Conservation (phyloP, 768 basidiomycete genomes). For the Plicaturopsis crispa region DNA sequence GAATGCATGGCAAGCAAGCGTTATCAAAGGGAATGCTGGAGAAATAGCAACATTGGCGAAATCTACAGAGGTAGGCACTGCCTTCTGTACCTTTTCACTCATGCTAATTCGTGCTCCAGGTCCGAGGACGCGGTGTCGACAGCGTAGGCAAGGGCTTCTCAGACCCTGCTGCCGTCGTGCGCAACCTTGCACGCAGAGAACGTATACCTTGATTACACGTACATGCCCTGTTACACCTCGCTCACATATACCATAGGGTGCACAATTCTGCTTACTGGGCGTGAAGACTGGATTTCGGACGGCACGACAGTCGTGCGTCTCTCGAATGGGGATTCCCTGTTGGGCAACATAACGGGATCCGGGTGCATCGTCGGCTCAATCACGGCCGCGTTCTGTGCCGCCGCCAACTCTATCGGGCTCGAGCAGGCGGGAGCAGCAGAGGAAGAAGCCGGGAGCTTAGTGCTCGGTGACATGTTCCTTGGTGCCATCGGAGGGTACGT, state of each 20-base stretch:
- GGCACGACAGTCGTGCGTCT: constrained; percentile 62
- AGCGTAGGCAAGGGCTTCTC: constrained; percentile 71
- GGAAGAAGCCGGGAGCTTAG: constrained; percentile 35
- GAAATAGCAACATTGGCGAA: constrained; percentile 77
- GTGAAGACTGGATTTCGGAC: constrained; percentile 78
- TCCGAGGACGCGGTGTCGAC: constrained; percentile 78
- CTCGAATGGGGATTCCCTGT: constrained; percentile 64
- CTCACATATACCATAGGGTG: constrained; percentile 45
- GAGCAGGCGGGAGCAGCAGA: constrained; percentile 15
- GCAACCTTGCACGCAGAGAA: constrained; percentile 61
- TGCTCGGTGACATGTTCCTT: constrained; percentile 70
- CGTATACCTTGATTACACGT: constrained; percentile 28
- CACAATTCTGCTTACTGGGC: constrained; percentile 75
- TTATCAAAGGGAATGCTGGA: constrained; percentile 92
- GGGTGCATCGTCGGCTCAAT: constrained; percentile 80
- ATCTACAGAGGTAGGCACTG: constrained; percentile 55
- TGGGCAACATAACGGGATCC: constrained; percentile 82
- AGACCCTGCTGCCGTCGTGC: constrained; percentile 67
- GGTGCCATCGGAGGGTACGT: constrained; percentile 74
- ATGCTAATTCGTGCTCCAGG: constrained; percentile 29
- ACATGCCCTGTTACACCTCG: neutral
- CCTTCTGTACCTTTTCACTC: neutral
- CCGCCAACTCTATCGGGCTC: constrained; percentile 37
- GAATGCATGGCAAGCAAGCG: constrained; percentile 73
- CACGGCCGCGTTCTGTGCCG: constrained; percentile 77